Percentiles rank a stretch among this genome's conserved stretches.
Evolutionary conservation across 202 grass and related monocot genomes (phyloP).

Genomic region (Digitaria exilis): DNA sequence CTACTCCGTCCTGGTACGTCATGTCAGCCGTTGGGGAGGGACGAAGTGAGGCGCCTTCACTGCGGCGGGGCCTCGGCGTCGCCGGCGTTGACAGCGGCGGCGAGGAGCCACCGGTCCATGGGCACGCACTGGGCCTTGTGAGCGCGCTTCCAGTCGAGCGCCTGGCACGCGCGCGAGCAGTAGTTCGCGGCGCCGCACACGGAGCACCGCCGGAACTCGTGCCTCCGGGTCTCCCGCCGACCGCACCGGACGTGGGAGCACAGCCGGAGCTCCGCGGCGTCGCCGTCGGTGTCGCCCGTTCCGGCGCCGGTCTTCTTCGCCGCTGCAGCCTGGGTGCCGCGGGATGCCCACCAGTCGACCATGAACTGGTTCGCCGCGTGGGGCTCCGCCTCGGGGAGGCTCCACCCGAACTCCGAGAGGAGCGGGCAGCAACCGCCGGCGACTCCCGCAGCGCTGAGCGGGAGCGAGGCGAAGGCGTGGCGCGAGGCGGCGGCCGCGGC

Average conservation of each 20-base stretch:
- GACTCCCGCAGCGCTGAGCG: neutral
- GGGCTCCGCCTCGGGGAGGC: slow-evolving; percentile 54
- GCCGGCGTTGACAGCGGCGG: slow-evolving; percentile 23
- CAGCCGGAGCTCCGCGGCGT: slow-evolving; percentile 42
- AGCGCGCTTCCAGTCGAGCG: slow-evolving; percentile 80
- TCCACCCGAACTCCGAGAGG: slow-evolving; percentile 54
- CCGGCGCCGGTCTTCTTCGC: neutral
- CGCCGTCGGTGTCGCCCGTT: slow-evolving; percentile 5
- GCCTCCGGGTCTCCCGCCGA: slow-evolving; percentile 76
- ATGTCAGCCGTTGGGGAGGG: neutral
- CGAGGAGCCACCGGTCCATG: slow-evolving; percentile 51
- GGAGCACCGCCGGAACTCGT: slow-evolving; percentile 96
- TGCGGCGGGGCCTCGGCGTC: slow-evolving; percentile 22
- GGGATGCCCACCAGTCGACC: slow-evolving; percentile 62
- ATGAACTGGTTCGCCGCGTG: slow-evolving; percentile 83
- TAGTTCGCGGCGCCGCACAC: slow-evolving; percentile 91
- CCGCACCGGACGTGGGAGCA: slow-evolving; percentile 83
- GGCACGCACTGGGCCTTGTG: slow-evolving; percentile 73
- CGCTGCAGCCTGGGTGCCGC: neutral
- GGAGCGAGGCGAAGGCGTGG: neutral
- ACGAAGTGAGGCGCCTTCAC: too few relatives aligned
- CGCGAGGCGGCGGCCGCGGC: neutral
- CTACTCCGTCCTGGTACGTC: neutral
- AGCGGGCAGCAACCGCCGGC: slow-evolving; percentile 24
- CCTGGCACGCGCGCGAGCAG: slow-evolving; percentile 99